These are phyloP conservation scores for Chrysoporthe austroafricana DNA, from an alignment of 2,329 filamentous ascomycete genomes.

Conservation along the genomic window DNA sequence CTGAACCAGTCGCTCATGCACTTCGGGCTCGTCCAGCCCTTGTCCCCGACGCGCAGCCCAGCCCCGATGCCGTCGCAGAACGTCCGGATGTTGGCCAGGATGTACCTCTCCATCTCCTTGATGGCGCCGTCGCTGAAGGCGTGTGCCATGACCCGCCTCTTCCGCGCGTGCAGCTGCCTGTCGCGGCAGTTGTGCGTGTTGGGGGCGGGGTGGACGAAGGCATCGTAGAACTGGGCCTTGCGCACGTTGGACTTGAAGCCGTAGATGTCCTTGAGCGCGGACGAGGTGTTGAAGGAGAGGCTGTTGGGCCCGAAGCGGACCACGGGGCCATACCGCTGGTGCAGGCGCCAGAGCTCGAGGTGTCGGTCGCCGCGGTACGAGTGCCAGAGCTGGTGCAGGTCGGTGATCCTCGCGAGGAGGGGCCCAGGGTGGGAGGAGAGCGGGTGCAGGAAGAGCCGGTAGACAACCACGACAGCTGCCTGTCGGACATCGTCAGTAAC, in stretches of 20 bases:
- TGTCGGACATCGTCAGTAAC: constrained; percentile 32
- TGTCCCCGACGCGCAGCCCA: constrained; percentile 46
- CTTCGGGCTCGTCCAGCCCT: constrained; percentile 61
- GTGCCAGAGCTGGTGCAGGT: constrained; percentile 70
- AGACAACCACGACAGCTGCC: constrained; percentile 50
- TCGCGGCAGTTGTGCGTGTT: constrained; percentile 77
- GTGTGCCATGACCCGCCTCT: constrained; percentile 72
- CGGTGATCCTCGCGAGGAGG: constrained; percentile 64
- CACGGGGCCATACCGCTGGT: constrained; percentile 69
- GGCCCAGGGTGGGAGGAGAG: constrained; percentile 69
- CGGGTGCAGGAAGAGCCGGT: constrained; percentile 66
- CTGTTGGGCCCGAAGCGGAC: constrained; percentile 82
- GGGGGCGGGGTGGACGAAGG: constrained; percentile 70
- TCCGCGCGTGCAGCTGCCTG: constrained; percentile 69
- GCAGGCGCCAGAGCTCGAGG: constrained; percentile 71
- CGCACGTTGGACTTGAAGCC: constrained; percentile 65
- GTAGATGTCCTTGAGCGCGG: constrained; percentile 69
- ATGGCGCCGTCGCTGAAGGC: constrained; percentile 70
- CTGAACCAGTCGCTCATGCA: constrained; percentile 68
- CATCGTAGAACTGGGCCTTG: constrained; percentile 75
- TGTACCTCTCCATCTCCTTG: constrained; percentile 70
- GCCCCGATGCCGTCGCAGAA: constrained; percentile 64
- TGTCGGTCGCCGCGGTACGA: constrained; percentile 76
- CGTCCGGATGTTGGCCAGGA: constrained; percentile 67
- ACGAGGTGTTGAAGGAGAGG: constrained; percentile 75